Evolutionary conservation across 2,329 filamentous ascomycete genomes (phyloP).

Genomic region (Colletotrichum euphorbiae): DNA sequence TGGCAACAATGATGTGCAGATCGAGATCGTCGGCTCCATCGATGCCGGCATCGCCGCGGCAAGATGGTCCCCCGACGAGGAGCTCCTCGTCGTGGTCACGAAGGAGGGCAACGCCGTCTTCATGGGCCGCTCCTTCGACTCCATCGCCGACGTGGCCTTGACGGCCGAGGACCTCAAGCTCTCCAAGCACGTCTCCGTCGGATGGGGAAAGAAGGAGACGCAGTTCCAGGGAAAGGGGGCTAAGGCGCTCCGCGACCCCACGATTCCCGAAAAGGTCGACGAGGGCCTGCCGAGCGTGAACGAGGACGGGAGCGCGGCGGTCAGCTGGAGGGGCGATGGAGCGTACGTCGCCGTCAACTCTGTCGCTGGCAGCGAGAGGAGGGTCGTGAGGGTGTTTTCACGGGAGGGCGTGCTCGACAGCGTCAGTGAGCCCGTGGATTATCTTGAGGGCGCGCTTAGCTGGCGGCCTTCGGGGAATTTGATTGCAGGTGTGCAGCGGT

Average conservation of each 20-base stretch:
- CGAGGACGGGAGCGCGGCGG: conserved; percentile 78
- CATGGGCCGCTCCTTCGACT: conserved; percentile 93
- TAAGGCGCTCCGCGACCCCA: conserved; percentile 88
- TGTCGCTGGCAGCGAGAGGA: conserved; percentile 74
- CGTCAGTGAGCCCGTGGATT: conserved; percentile 93
- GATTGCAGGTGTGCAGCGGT: conserved; percentile 84
- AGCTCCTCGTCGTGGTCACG: conserved; percentile 86
- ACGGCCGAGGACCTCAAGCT: conserved; percentile 81
- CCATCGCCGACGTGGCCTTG: conserved; percentile 80
- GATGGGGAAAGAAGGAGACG: conserved; percentile 98
- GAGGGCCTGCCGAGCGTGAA: conserved; percentile 78
- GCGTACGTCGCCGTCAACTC: conserved; percentile 89
- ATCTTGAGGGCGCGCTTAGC: conserved; percentile 86
- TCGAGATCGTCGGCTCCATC: conserved; percentile 95
- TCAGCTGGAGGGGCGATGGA: conserved; percentile 96
- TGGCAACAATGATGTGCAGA: conserved; percentile 68
- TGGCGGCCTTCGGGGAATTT: conserved; percentile 94
- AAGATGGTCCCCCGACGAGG: conserved; percentile 94
- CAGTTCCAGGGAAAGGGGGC: conserved; percentile 96
- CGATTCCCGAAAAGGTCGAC: conserved; percentile 92
- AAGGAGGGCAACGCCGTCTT: conserved; percentile 83
- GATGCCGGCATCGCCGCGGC: conserved; percentile 92
- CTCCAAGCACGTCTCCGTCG: conserved; percentile 95
- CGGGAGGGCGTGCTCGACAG: conserved; percentile 92
- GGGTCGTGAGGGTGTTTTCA: conserved; percentile 90